Evolutionary conservation across 2,329 filamentous ascomycete species (phyloP), one percentile per base, ranked within the genome.

Genomic region (Pyrenochaeta sp.): DNA sequence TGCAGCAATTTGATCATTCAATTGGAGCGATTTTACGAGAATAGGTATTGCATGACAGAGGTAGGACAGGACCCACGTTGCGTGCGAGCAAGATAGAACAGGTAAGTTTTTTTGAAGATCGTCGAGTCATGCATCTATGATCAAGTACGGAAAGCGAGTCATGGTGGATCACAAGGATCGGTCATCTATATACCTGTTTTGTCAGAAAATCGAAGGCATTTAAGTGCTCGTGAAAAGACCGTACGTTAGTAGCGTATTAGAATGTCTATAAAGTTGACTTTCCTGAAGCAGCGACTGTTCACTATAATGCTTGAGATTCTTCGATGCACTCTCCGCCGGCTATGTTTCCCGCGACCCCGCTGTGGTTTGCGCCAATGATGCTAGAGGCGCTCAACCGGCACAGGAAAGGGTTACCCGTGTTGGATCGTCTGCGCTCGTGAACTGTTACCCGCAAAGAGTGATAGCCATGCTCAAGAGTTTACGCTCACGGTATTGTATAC

Each of bases 351-450:
- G 39, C 39, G 18, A 4, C 37, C 20, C 32, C 32, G 32, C 32
- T 17, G 15, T 40, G 6, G 20, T 11, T 18, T 27, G 29, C 39
- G 4, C 21, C 39, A 29, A 41, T 41, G 39, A 15, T 21, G 39
- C 39, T 30, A 18, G 20, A 30, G n/a, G 18, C 21, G 14, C 39
- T 41, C 39, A 5, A 20, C 20, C n/a, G 12, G 33, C 37, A 31
- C 59, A 56, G 59, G 59, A 63, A 57, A 63, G 59, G 54, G 35
- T 60, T 63, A 53, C 39, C 59, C 59, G 59, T 41, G 17, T 32
- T 15, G 42, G 4, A 5, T 23, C 2, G 21, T 20, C 35, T 41
- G 23, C 35, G 39, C 12, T 41, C 53, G 57, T 61, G 46, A 61
- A 63, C 51, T 45, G 39, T 52, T 61, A 58, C 56, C 60, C 62